These are phyloP conservation scores for Mycena sanguinolenta DNA, from an alignment of 768 basidiomycete species.

Conservation along the genomic window DNA sequence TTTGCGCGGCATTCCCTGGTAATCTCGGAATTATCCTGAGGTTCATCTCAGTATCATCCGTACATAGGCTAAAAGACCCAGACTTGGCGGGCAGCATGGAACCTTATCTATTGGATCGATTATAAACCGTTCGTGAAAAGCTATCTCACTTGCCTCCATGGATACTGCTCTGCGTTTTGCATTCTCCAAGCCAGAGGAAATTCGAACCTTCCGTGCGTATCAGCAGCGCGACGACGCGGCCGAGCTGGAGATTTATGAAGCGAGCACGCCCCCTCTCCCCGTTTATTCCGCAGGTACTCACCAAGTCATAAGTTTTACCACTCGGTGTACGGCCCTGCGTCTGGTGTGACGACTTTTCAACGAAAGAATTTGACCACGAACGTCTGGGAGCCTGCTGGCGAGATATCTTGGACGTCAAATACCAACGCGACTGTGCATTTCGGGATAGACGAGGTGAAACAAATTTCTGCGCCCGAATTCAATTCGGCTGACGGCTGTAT, in stretches of 20 bases:
- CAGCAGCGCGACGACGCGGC: slow-evolving; percentile 47
- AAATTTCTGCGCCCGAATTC: not conserved
- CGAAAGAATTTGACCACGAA: slow-evolving; percentile 60
- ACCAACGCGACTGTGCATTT: slow-evolving; percentile 61
- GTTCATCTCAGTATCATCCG: slow-evolving; percentile 14
- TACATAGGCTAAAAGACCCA: slow-evolving; percentile 25
- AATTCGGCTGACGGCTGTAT: not conserved
- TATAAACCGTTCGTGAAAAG: slow-evolving; percentile 10
- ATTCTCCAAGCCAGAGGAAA: slow-evolving; percentile 50
- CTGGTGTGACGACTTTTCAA: slow-evolving; percentile 60
- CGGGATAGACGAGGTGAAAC: slow-evolving; percentile 59
- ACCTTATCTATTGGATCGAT: slow-evolving; percentile 21
- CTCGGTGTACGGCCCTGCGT: slow-evolving; percentile 57
- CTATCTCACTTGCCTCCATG: slow-evolving; percentile 44
- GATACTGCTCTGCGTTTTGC: slow-evolving; percentile 56
- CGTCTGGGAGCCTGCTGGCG: slow-evolving; percentile 65
- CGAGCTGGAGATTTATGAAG: slow-evolving; percentile 60
- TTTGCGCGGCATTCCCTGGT: slow-evolving; percentile 3
- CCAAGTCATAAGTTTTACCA: slow-evolving; percentile 56
- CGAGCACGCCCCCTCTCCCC: slow-evolving; percentile 21
- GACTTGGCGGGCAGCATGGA: not conserved
- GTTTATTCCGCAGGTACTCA: not conserved
- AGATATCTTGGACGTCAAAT: slow-evolving; percentile 65
- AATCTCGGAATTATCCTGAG: slow-evolving; percentile 18
- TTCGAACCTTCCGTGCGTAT: slow-evolving; percentile 59